phyloP scores from a whole-genome alignment of 2,329 filamentous ascomycete genomes.

The Alternaria brassicicola region DNA sequence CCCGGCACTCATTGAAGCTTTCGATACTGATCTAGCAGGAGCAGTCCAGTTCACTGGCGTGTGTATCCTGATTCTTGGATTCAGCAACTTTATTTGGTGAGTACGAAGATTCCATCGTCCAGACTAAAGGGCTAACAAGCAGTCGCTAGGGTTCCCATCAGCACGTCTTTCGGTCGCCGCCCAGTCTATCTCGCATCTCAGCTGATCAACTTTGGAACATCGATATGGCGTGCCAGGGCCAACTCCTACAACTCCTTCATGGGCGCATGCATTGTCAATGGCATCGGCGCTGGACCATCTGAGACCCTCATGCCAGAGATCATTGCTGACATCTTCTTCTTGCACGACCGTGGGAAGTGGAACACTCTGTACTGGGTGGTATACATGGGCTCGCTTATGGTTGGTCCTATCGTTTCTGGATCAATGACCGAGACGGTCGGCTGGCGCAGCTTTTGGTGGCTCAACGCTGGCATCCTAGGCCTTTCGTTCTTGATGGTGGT shows the following conservation, averaged over 20 bases:
- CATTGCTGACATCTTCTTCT: conserved; percentile 69
- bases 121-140: not conserved
- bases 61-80: conserved; percentile 63
- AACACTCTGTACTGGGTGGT: conserved; percentile 66
- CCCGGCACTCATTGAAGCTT: conserved; percentile 61
- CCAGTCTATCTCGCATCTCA: conserved; percentile 61
- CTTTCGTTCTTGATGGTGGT: conserved; percentile 59
- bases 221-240: conserved; percentile 65
- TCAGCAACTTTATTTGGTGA: conserved; percentile 66
- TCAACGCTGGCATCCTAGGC: conserved; percentile 63
- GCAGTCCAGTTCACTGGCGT: conserved; percentile 64
- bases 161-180: conserved; percentile 61
- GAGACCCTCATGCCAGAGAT: conserved; percentile 68
- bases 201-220: conserved; percentile 59
- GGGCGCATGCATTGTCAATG: conserved; percentile 67
- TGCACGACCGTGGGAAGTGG: conserved; percentile 68
- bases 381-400: conserved; percentile 68
- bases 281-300: conserved; percentile 66
- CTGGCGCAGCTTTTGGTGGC: conserved; percentile 70
- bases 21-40: conserved; percentile 59
- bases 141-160: conserved; percentile 58
- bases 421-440: conserved; percentile 65
- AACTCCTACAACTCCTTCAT: conserved; percentile 66
- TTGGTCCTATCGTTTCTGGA: conserved; percentile 63
- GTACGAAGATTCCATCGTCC: conserved; percentile 6